Evolutionary conservation across 225 moss, liverwort and hornwort species (phyloP).

Genomic region (Marchantia polymorpha): DNA sequence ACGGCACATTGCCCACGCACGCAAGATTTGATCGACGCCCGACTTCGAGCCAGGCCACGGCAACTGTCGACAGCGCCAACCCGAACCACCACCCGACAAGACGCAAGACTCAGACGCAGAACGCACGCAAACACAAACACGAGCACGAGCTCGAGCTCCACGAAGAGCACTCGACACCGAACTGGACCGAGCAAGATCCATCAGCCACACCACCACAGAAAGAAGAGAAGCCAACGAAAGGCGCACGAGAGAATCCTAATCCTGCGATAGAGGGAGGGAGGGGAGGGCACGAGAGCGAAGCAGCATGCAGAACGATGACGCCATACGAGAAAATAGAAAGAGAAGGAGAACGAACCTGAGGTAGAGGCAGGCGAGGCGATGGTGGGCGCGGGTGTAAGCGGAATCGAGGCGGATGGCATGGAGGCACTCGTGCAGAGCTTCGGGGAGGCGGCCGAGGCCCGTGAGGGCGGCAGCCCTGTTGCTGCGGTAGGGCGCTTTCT

Average conservation of each 20-base stretch:
- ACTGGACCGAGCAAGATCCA: too few relatives aligned
- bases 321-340: background rate
- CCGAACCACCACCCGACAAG: background rate
- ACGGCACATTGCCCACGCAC: too few relatives aligned
- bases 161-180: background rate
- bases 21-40: too few relatives aligned
- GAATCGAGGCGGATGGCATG: slow-evolving; percentile 70
- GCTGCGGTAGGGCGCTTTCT: slow-evolving; percentile 68
- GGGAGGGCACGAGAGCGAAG: background rate
- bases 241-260: background rate
- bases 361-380: slow-evolving; percentile 59
- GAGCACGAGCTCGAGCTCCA: background rate
- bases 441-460: slow-evolving; percentile 65
- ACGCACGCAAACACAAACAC: too few relatives aligned
- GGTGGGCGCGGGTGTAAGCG: slow-evolving; percentile 68
- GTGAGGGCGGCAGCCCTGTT: slow-evolving; percentile 90
- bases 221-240: too few relatives aligned
- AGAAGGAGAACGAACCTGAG: slow-evolving; percentile 44
- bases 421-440: slow-evolving; percentile 82
- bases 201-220: too few relatives aligned
- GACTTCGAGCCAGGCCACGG: too few relatives aligned
- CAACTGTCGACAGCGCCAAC: too few relatives aligned
- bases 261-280: background rate
- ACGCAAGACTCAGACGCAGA: background rate
- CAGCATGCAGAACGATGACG: background rate